These are phyloP conservation scores for Dendrostoma leiphaemia DNA, from an alignment of 2,329 filamentous ascomycete genomes.

Conservation along the genomic window DNA sequence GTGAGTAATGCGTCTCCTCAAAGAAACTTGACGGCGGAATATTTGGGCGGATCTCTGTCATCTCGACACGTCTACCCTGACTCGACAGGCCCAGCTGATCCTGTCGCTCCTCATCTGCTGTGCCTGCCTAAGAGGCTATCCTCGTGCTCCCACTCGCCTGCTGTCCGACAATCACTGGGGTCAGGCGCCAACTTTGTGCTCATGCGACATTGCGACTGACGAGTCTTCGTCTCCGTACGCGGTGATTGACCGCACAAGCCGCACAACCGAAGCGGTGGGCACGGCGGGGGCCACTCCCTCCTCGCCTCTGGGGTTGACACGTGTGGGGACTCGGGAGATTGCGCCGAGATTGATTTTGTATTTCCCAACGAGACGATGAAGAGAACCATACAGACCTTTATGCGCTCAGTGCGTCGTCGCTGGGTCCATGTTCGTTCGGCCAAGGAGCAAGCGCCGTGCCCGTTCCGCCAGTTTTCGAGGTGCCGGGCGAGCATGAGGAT, in stretches of 20 bases:
- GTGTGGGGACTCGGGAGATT: not conserved
- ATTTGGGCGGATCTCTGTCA: not conserved
- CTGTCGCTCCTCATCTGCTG: slow-evolving; percentile 1
- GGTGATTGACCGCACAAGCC: not conserved
- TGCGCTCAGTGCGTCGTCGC: not conserved
- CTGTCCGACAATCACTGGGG: not conserved
- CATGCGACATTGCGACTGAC: not conserved
- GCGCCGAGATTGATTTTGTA: not conserved
- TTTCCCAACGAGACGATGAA: not conserved
- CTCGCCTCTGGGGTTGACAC: not conserved
- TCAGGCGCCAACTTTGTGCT: not conserved
- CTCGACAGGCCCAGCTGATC: not conserved
- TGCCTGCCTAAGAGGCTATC: not conserved
- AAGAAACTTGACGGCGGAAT: not conserved
- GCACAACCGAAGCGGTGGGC: not conserved
- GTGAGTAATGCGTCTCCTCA: too few species aligned
- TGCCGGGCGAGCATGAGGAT: too few species aligned
- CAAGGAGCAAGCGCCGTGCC: too few species aligned
- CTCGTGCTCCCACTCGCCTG: not conserved
- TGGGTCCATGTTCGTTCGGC: too few species aligned
- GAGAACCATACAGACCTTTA: not conserved
- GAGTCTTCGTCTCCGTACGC: not conserved
- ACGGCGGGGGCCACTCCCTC: not conserved
- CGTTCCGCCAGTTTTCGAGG: not conserved
- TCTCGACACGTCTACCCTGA: not conserved